Conservation (phyloP, 495 filamentous ascomycete species). For the Aspergillus coremiiformis region DNA sequence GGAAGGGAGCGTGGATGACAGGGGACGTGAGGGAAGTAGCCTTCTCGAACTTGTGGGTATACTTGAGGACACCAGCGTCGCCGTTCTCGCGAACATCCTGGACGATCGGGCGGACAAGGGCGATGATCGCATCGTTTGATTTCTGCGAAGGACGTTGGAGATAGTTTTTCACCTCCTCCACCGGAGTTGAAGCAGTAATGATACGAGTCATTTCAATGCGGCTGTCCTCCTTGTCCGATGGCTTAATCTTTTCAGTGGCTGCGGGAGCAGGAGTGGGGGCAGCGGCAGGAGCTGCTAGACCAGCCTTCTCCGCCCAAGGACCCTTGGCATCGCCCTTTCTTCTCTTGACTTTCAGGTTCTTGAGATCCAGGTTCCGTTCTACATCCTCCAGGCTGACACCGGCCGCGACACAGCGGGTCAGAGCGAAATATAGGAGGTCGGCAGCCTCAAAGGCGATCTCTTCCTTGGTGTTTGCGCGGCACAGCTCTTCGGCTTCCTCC, state of each 20-base stretch:
- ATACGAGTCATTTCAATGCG: slow-evolving; percentile 79
- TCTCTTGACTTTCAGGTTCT: slow-evolving; percentile 87
- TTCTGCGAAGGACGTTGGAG: slow-evolving; percentile 87
- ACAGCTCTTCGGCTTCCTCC: slow-evolving; percentile 94
- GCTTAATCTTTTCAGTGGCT: slow-evolving; percentile 7
- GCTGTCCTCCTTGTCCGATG: slow-evolving; percentile 45
- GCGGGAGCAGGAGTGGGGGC: slow-evolving; percentile 34
- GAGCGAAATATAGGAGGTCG: slow-evolving; percentile 90
- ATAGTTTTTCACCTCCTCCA: slow-evolving; percentile 55
- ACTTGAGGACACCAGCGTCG: slow-evolving; percentile 79
- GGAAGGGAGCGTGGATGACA: slow-evolving; percentile 82
- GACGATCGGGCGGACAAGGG: slow-evolving; percentile 84
- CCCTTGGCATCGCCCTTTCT: slow-evolving; percentile 90
- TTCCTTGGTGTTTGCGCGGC: slow-evolving; percentile 69
- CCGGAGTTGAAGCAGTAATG: slow-evolving; percentile 53
- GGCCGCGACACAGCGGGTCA: slow-evolving; percentile 76
- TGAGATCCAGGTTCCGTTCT: slow-evolving; percentile 84
- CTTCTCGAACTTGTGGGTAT: slow-evolving; percentile 96
- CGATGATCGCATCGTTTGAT: slow-evolving; percentile 82
- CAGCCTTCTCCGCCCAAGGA: slow-evolving; percentile 76
- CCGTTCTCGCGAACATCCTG: slow-evolving; percentile 71
- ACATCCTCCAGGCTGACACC: slow-evolving; percentile 83
- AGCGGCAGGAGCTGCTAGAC: slow-evolving; percentile 45
- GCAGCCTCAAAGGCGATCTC: slow-evolving; percentile 91
- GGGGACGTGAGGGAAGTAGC: slow-evolving; percentile 83